Evolutionary conservation across 352 stramenopile species (phyloP), one percentile per base, ranked within the genome.

Genomic region (Phytophthora pistaciae): DNA sequence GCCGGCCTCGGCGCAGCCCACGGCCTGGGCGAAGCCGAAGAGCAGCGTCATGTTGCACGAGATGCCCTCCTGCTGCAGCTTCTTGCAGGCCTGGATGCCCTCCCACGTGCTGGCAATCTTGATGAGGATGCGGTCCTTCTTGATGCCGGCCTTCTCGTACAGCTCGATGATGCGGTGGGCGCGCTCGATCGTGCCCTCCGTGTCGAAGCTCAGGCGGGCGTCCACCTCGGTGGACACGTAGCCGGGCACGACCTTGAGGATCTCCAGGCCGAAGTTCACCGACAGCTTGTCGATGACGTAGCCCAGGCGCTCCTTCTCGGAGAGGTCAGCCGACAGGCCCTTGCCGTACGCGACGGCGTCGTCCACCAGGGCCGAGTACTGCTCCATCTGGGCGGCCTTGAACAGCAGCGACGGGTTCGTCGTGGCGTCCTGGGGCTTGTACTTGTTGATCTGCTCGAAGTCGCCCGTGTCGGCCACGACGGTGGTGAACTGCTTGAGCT

Each of bases 181-280:
- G 46, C 98, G 96, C 40, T 83, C 83, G 48, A 99, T 93, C 64
- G 92, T 98, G 53, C 64, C 84, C 44, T 98, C 91, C 56, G 91
- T 99, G 85, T 99, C 96, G 70, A 98, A 99, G 76, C 91, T 98
- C 48, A 99, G 81, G 38, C 97, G 94, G 61, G 97, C 94, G 77
- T 99, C 98, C 3, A 99, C 98, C 87, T 99, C 98, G 5, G 98
- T 99, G 40, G 97, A 99, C 46, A 99, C 97, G 79, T 98, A 98
- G 55, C 98, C 98, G 20, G 96, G 93, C 31, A 99, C 97, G 65
- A 99, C 87, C 75, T 98, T 97, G 16, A 98, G 82, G 68, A 99
- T 98, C 75, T 99, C 93, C 23, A 97, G 74, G 54, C 98, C 98
- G 67, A 99, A 98, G 85, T 99, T 99, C 57, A 99, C 98, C 42